Percentiles rank a stretch among this genome's conserved stretches.
phyloP scores from a whole-genome alignment of 768 basidiomycete genomes.

The Lactifluus volemus region DNA sequence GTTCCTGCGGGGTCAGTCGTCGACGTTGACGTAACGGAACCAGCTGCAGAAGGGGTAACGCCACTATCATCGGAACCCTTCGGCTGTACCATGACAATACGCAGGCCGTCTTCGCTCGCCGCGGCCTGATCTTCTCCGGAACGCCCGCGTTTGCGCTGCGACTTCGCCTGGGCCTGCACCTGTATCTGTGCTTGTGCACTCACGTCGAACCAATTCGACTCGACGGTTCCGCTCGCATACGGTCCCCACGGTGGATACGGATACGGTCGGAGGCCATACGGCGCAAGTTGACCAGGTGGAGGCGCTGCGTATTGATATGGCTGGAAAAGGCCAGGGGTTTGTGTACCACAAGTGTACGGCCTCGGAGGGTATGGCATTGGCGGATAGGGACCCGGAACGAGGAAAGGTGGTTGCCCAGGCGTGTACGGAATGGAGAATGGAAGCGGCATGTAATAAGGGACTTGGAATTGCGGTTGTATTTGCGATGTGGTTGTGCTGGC shows the following conservation, averaged over 20 bases:
- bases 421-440: conserved; percentile 28
- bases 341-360: conserved; percentile 11
- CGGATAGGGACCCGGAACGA: conserved; percentile 20
- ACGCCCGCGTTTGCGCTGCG: conserved; percentile 4
- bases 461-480: conserved; percentile 17
- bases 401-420: conserved; percentile 19
- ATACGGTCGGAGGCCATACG: conserved; percentile 19
- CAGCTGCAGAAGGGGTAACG: not conserved
- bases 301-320: conserved; percentile 7
- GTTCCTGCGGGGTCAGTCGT: not conserved
- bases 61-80: not conserved
- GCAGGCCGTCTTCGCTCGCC: not conserved
- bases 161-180: not conserved
- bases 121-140: not conserved
- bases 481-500: conserved; percentile 21
- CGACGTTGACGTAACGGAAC: not conserved
- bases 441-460: conserved; percentile 33
- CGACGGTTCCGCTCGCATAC: not conserved
- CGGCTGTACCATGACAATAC: conserved; percentile 15
- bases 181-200: conserved; percentile 2
- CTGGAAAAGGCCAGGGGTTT: not conserved
- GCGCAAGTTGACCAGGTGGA: conserved; percentile 2
- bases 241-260: conserved; percentile 16
- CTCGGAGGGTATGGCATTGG: conserved; percentile 22
- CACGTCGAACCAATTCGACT: conserved; percentile 3